Percentiles rank a stretch among this genome's conserved stretches.
phyloP scores from a whole-genome alignment of 495 filamentous ascomycete genomes.

The Penicillium soppii region DNA sequence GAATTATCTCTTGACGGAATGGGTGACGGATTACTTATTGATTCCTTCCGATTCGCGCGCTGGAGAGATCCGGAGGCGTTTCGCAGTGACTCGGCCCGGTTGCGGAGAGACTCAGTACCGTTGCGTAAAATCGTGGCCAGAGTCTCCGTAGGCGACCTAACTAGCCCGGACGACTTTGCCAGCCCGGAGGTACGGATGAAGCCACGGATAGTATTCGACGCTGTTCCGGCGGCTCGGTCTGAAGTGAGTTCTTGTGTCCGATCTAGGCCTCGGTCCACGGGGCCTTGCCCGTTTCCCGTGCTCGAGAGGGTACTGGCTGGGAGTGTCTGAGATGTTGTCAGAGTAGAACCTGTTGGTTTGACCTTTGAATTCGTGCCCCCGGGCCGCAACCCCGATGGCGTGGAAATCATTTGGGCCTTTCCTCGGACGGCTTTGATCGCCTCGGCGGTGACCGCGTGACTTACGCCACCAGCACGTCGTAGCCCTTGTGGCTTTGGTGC shows the following conservation, averaged over 20 bases:
- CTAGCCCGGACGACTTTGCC: constrained; percentile 24
- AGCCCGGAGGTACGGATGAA: constrained; percentile 43
- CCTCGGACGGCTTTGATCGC: constrained; percentile 32
- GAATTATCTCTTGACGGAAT: constrained; percentile 25
- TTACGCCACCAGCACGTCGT: constrained; percentile 25
- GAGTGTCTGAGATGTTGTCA: constrained; percentile 19
- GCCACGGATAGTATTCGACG: constrained; percentile 34
- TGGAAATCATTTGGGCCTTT: constrained; percentile 30
- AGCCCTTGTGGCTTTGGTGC: constrained; percentile 20
- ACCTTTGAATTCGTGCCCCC: constrained; percentile 21
- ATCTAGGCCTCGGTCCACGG: not conserved
- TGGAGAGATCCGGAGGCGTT: constrained; percentile 15
- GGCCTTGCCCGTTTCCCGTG: constrained; percentile 4
- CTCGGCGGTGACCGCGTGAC: constrained; percentile 25
- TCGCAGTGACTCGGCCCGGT: constrained; percentile 21
- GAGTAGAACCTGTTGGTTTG: constrained; percentile 26
- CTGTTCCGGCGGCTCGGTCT: constrained; percentile 14
- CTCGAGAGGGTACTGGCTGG: not conserved
- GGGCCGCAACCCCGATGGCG: constrained; percentile 33
- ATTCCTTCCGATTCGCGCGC: constrained; percentile 13
- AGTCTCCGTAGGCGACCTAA: constrained; percentile 32
- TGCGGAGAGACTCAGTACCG: constrained; percentile 24
- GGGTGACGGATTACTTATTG: constrained; percentile 13
- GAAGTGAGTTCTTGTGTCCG: not conserved
- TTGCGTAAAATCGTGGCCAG: constrained; percentile 25